phyloP scores from a whole-genome alignment of 768 basidiomycete species.

The Boletus pseudopeckii region DNA sequence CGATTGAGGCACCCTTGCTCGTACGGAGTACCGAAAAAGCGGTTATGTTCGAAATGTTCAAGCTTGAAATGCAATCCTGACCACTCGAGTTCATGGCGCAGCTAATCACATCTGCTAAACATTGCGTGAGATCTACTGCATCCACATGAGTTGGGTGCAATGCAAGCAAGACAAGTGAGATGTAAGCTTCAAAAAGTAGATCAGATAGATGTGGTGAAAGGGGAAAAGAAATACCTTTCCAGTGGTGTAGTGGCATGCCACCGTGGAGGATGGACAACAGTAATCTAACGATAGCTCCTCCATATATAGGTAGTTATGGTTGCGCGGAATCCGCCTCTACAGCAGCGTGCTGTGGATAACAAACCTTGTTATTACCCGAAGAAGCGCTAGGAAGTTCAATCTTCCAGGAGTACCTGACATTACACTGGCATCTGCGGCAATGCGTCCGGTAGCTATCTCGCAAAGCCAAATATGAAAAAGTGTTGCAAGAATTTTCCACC shows the following conservation, averaged over 20 bases:
- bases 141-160: neutral
- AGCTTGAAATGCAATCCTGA: slow-evolving; percentile 1
- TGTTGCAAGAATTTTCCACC: neutral
- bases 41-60: neutral
- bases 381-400: too few relatives aligned
- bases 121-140: slow-evolving; percentile 12
- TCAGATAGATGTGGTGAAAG: neutral
- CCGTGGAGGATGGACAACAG: neutral
- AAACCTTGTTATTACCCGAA: neutral
- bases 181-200: neutral
- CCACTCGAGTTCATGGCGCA: neutral
- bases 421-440: neutral
- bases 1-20: slow-evolving; percentile 2
- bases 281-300: neutral
- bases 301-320: neutral
- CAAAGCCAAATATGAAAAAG: neutral
- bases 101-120: slow-evolving; percentile 4
- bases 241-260: slow-evolving; percentile 6
- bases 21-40: slow-evolving; percentile 16
- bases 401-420: too few relatives aligned
- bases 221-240: slow-evolving; percentile 3
- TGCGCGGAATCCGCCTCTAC: too few relatives aligned
- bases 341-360: neutral
- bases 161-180: neutral
- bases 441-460: too few relatives aligned